Conservation (phyloP, 768 basidiomycete genomes). For the Omphalotus guepiniiformis region DNA sequence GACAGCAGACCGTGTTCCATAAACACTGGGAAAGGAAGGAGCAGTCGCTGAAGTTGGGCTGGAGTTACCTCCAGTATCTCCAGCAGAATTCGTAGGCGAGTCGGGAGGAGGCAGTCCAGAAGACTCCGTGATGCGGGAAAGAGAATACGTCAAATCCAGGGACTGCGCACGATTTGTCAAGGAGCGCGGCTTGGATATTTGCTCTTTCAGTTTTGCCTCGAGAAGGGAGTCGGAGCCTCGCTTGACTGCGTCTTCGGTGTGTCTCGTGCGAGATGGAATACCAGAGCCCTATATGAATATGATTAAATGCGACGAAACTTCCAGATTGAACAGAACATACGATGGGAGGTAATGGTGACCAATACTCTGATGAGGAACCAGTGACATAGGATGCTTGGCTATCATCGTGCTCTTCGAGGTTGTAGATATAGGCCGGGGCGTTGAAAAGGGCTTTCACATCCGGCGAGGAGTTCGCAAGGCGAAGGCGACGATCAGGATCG, state of each 20-base stretch:
- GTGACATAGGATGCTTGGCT: slow-evolving; percentile 50
- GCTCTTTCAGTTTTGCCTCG: slow-evolving; percentile 81
- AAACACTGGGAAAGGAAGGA: slow-evolving; percentile 83
- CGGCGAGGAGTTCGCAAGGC: slow-evolving; percentile 85
- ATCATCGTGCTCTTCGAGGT: slow-evolving; percentile 70
- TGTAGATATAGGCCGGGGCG: slow-evolving; percentile 77
- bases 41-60: slow-evolving; percentile 77
- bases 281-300: slow-evolving; percentile 52
- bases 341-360: slow-evolving; percentile 74
- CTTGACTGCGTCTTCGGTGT: slow-evolving; percentile 72
- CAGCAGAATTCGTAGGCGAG: slow-evolving; percentile 75
- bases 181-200: slow-evolving; percentile 71
- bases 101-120: slow-evolving; percentile 65
- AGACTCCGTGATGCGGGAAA: slow-evolving; percentile 76
- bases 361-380: slow-evolving; percentile 59
- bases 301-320: slow-evolving; percentile 16
- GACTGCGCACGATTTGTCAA: slow-evolving; percentile 86
- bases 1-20: slow-evolving; percentile 47
- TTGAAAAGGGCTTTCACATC: slow-evolving; percentile 96
- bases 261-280: slow-evolving; percentile 61
- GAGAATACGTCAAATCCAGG: slow-evolving; percentile 80
- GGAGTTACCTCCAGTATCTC: slow-evolving; percentile 71
- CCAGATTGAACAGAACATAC: slow-evolving; percentile 36
- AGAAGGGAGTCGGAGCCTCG: slow-evolving; percentile 81
- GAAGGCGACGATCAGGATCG: slow-evolving; percentile 68